Evolutionary conservation across 257 asterid species (phyloP).

Genomic region (Jasminum sambac): DNA sequence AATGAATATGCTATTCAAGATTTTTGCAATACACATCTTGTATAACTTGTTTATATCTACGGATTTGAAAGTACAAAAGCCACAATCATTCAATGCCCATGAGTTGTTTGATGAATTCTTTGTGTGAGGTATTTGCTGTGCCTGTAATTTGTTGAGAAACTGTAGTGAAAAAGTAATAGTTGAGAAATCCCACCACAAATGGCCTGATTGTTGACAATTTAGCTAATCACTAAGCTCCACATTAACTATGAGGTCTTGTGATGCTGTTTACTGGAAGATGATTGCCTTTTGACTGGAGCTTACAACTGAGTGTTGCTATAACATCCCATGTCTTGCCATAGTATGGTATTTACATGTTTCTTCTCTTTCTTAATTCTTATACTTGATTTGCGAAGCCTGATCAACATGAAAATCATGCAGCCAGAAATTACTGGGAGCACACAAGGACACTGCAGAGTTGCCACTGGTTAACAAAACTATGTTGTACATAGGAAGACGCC

Average conservation of each 20-base stretch:
- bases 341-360: background rate
- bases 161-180: too few relatives aligned
- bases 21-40: background rate
- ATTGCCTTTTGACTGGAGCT: background rate
- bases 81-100: too few relatives aligned
- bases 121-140: background rate
- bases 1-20: background rate
- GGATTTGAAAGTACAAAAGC: background rate
- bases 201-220: background rate
- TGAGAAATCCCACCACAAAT: background rate
- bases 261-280: background rate
- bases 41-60: background rate
- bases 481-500: slow-evolving; percentile 78
- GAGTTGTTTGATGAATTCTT: background rate
- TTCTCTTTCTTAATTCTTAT: background rate
- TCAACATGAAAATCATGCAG: slow-evolving; percentile 37
- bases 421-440: slow-evolving; percentile 53
- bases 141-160: too few relatives aligned
- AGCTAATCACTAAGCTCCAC: background rate
- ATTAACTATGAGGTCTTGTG: background rate
- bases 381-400: background rate
- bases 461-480: slow-evolving; percentile 82
- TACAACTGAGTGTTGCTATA: too few relatives aligned
- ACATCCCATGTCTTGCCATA: too few relatives aligned
- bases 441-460: slow-evolving; percentile 67